Evolutionary conservation across 305 asterid genomes (phyloP), one percentile per base, ranked within the genome.

Genomic region (Fraxinus greggii): DNA sequence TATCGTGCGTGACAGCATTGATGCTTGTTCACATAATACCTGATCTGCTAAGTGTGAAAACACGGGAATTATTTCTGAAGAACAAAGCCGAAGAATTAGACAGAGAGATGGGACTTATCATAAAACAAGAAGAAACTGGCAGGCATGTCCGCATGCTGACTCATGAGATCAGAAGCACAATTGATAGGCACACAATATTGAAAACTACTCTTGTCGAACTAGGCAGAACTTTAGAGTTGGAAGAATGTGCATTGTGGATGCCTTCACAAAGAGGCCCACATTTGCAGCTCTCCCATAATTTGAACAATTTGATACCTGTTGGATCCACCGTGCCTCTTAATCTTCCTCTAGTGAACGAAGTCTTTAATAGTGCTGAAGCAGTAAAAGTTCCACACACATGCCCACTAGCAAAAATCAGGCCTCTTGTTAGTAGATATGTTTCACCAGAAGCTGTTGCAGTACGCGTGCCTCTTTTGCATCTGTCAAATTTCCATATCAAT

Each of bases 201-300:
- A 88, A 83, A 65, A 93, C 97, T 72, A 93, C 97, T 77, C 93
- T 93, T 73, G 89, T 93, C 61, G 96, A 93, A 87, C 85, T 93
- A 3, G 96, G 97, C 45, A 86, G 91, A 82, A 90, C 92, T 45
- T 81, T 93, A 40, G 93, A 90, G 82, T 86, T 93, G 86, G 94
- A 91, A 83, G 97, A 93, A 80, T 93, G 97, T 84, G 94, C 91
- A 5, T 79, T 93, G 85, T 93, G 97, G 97, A 92, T 93, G 96
- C 97, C 97, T 5, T 85, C 91, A 31, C 91, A 85, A 80, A 86
- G 91, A 79, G 96, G 94, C 70, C 76, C 85, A 82, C 81, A 77
- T 85, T 85, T 93, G 86, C 94, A 92, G 67, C 86, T 93, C 29
- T 88, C 94, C 7, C 93, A 92, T 69, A 89, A 91, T 72, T 84